Conservation (phyloP, 2,329 filamentous ascomycete species). For the Berkeleyomyces rouxiae region DNA sequence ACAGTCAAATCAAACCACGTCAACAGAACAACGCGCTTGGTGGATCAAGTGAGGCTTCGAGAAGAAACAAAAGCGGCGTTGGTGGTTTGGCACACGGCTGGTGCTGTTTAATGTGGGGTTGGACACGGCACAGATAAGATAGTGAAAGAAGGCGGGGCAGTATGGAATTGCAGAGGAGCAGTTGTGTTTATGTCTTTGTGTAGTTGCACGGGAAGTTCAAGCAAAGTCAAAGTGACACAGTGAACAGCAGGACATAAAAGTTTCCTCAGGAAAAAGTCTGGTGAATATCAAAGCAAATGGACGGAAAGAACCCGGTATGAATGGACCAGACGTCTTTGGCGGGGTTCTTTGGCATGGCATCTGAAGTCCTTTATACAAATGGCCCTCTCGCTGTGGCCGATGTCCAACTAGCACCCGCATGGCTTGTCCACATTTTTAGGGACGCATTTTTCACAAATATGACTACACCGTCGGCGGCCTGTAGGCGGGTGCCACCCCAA, state of each 20-base stretch:
- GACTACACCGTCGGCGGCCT: not conserved
- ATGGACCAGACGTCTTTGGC: too few relatives aligned
- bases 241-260: not conserved
- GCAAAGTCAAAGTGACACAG: not conserved
- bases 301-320: not conserved
- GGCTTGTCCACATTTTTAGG: not conserved
- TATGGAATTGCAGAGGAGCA: not conserved
- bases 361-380: not conserved
- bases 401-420: not conserved
- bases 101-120: not conserved
- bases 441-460: not conserved
- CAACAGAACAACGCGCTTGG: not conserved
- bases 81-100: not conserved
- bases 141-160: not conserved
- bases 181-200: not conserved
- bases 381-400: not conserved
- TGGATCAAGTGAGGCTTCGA: not conserved
- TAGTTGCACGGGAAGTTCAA: not conserved
- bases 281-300: not conserved
- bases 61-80: not conserved
- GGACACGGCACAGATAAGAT: conserved; percentile 2
- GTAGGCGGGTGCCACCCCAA: not conserved
- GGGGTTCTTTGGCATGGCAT: not conserved
- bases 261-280: not conserved
- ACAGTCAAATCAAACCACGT: not conserved